Base-by-base conservation (phyloP, 495 filamentous ascomycete species). In the Aspergillus campestris region DNA sequence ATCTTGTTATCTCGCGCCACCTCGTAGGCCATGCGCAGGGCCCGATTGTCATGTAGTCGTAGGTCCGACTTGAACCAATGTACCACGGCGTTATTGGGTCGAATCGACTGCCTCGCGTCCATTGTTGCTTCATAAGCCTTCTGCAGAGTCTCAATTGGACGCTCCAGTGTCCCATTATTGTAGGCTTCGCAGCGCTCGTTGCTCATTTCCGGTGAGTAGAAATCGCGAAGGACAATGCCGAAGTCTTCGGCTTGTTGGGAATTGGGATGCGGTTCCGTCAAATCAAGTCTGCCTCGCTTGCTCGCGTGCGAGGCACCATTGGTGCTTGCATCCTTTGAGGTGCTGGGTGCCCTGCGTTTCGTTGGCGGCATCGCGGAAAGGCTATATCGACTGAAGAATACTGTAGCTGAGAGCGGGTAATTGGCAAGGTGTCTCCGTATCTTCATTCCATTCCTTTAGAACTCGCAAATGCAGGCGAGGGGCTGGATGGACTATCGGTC, bases 1-100 rank as follows among this genome's bases (percentile, higher is more conserved):
- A 87, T 70, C 0, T 74, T 71, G 11, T 79, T 64, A 27, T 78
- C 74, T 41, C 72, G 77, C 0, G 87, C 86, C 42, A 78, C 78
- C 49, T 81, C 67, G 34, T 73, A 81, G 3, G 89, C 90, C 48
- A 77, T 59, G 50, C 75, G 70, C 36, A 95, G 59, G 0, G 80
- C 80, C 12, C 81, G 81, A 53, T 95, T 95, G 55, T 95, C 90
- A 6, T 65, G 54, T 1, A 75, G 70, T 6, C 90, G 72, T 38
- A 95, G 63, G 60, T 95, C 89, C 45, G 78, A 80, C 61, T 94
- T 92, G 67, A 90, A 94, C 90, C 90, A 94, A 65, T 94, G 86
- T 6, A 95, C 78, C 0, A 95, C 87, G 0, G 82, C 80, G 27
- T 77, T 69, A 31, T 75, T 74, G 3, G 76, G 64, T 7, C 58